Base-by-base conservation (phyloP, 257 asterid species). In the Lycium barbarum region DNA sequence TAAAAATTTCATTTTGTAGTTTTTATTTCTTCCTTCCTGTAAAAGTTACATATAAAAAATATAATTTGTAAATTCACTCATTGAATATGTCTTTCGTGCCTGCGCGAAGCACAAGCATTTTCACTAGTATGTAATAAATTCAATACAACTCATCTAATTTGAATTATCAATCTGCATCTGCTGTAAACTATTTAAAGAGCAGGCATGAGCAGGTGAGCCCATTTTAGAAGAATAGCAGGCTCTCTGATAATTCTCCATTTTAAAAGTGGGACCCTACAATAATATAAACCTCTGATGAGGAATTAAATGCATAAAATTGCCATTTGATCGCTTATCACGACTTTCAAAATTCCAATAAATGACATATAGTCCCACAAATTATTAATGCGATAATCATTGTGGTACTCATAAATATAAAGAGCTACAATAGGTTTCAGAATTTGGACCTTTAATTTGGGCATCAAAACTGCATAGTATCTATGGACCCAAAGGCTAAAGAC, bases 301-400 rank as follows among this genome's bases (percentile, higher is more conserved):
- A 22, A 74, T 49, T 49, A 74, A 74, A 74, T 74, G 81, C 43
- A 47, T 45, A 49, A 74, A 74, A 74, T 49, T 74, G 43, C 45
- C 62, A 74, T 74, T 74, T 74, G 62, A 74, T 62, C 81, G 22
- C n/a, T 74, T 47, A 22, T 74, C 45, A 20, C 45, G 81, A 62
- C 62, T 6, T 49, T 49, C 62, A 74, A 47, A 47, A 74, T 26
- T 22, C 45, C 45, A 74, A 51, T 74, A 51, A 74, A 74, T 74
- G 81, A 74, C 14, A 11, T 73, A 73, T 72, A 9, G 62, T 49
- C 62, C 81, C 81, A 51, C 81, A 49, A 47, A 74, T 12, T 49
- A 74, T 49, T 49, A 47, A 26, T 6, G 12, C 40, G 0, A 45
- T 22, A 11, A 45, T 20, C 40, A 47, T 5, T 73, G 20, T 11